Evolutionary conservation across 2,329 filamentous ascomycete genomes (phyloP).

Genomic region (Ambrosiella xylebori): DNA sequence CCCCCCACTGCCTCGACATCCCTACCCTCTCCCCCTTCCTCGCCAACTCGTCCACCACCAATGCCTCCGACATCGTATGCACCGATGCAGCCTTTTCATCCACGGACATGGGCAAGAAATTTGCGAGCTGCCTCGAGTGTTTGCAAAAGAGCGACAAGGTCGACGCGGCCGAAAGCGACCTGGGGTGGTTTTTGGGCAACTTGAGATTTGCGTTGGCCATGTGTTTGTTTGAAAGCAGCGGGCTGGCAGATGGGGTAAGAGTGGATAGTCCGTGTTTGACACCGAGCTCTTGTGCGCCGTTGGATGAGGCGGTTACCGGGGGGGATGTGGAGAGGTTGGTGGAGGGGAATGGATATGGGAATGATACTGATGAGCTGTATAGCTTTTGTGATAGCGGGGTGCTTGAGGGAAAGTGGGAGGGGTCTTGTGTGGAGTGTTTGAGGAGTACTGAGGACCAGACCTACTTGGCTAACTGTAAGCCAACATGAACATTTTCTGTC

Average conservation of each 20-base stretch:
- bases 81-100: slow-evolving; percentile 24
- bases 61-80: slow-evolving; percentile 30
- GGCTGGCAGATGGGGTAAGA: slow-evolving; percentile 19
- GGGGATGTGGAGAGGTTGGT: slow-evolving; percentile 17
- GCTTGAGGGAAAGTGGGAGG: slow-evolving; percentile 18
- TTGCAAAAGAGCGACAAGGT: slow-evolving; percentile 28
- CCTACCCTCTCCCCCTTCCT: slow-evolving; percentile 20
- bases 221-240: slow-evolving; percentile 26
- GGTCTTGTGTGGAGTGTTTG: slow-evolving; percentile 28
- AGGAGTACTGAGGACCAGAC: slow-evolving; percentile 23
- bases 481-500: not conserved
- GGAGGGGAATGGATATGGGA: not conserved
- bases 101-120: slow-evolving; percentile 26
- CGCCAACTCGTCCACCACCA: slow-evolving; percentile 25
- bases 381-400: slow-evolving; percentile 25
- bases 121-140: slow-evolving; percentile 29
- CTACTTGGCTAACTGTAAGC: slow-evolving; percentile 34
- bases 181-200: slow-evolving; percentile 32
- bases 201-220: slow-evolving; percentile 30
- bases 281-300: slow-evolving; percentile 24
- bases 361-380: slow-evolving; percentile 17
- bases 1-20: slow-evolving; percentile 28
- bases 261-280: slow-evolving; percentile 27
- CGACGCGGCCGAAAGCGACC: slow-evolving; percentile 24
- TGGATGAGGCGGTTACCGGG: slow-evolving; percentile 23